Evolutionary conservation across 345 rosid genomes (phyloP).

Genomic region (Rhizophora mangle): DNA sequence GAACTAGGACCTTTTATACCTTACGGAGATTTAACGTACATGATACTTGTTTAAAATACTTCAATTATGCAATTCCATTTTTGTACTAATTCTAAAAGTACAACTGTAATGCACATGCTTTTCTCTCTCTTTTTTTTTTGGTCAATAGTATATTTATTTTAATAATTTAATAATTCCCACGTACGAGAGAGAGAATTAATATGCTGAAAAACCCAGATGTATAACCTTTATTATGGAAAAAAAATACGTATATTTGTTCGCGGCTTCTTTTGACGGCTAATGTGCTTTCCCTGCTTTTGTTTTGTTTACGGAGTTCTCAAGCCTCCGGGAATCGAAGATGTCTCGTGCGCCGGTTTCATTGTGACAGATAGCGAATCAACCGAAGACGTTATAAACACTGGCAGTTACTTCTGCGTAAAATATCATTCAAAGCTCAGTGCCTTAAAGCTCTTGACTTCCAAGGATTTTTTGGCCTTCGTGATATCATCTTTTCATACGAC

Average conservation of each 20-base stretch:
- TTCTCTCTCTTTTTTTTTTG: too few species aligned
- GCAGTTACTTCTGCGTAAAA: background rate
- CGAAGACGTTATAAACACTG: background rate
- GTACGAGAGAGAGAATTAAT: too few species aligned
- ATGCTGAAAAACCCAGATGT: background rate
- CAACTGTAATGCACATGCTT: too few species aligned
- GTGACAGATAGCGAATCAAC: background rate
- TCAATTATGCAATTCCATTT: too few species aligned
- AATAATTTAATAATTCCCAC: too few species aligned
- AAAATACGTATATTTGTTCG: background rate
- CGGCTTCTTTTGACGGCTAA: background rate
- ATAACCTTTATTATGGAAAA: background rate
- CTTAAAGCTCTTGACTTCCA: background rate
- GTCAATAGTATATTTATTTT: too few species aligned
- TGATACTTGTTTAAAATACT: too few species aligned
- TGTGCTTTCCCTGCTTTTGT: background rate
- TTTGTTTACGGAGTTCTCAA: background rate
- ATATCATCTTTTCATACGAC: background rate
- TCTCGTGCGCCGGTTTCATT: background rate
- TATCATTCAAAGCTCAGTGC: background rate
- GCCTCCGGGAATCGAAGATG: background rate
- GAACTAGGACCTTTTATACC: background rate
- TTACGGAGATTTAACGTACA: too few species aligned
- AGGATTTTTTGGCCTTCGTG: background rate
- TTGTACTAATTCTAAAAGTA: too few species aligned